These are phyloP conservation scores for Xylariales sp. DNA, from an alignment of 2,329 filamentous ascomycete genomes.

Conservation along the genomic window DNA sequence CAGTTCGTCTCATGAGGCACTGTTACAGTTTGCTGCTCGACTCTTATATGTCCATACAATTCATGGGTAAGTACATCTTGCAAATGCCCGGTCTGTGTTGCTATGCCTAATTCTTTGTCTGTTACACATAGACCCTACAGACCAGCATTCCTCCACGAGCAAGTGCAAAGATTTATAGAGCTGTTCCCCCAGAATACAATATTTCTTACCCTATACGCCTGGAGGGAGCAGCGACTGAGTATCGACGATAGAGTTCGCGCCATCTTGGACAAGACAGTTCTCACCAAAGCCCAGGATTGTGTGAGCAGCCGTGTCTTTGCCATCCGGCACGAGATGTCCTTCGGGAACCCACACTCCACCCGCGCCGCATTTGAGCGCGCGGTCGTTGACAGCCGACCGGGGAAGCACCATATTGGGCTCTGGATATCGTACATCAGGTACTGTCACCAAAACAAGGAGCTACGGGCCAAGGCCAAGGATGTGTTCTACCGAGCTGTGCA, in stretches of 20 bases:
- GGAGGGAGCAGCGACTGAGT: conserved; percentile 66
- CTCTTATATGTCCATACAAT: conserved; percentile 64
- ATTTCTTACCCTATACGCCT: conserved; percentile 69
- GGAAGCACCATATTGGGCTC: conserved; percentile 35
- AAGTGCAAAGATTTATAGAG: conserved; percentile 56
- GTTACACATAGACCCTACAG: conserved; percentile 54
- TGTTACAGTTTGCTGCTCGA: conserved; percentile 64
- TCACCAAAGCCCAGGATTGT: conserved; percentile 33
- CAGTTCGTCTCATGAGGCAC: conserved; percentile 49
- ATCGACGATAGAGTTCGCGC: conserved; percentile 74
- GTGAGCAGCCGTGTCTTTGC: conserved; percentile 43
- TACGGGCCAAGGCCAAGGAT: conserved; percentile 19
- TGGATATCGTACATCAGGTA: conserved; percentile 50
- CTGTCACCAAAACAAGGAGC: conserved; percentile 24
- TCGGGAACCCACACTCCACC: conserved; percentile 45
- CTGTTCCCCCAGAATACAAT: conserved; percentile 73
- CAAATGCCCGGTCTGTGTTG: not conserved
- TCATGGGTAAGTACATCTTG: conserved; percentile 38
- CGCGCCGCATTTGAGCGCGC: conserved; percentile 50
- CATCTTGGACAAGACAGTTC: conserved; percentile 51
- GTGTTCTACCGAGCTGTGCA: conserved; percentile 30
- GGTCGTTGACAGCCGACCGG: conserved; percentile 33
- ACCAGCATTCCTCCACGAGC: conserved; percentile 58
- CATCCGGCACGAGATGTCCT: conserved; percentile 44
- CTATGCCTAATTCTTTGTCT: conserved; percentile 6